Evolutionary conservation across 352 stramenopile genomes (phyloP), one percentile per base, ranked within the genome.

Genomic region (Globisporangium perplexum): DNA sequence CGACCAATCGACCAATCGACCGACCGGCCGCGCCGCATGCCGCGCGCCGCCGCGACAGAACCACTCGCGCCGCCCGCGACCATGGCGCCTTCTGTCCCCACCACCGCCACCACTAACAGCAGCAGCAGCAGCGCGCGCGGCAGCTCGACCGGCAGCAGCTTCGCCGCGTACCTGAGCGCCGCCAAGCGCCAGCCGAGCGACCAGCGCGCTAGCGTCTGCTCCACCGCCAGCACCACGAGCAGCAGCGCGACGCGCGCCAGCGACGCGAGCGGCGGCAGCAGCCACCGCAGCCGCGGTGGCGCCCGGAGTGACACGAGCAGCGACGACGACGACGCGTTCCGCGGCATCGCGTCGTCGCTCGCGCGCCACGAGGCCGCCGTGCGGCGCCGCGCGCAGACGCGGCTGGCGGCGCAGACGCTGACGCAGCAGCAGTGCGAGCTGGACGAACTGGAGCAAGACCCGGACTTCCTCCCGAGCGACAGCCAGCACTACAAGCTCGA

Each of bases 401-500:
- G n/a, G 31, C 31, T 8, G 10, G 31, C 20, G 26, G 31, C 39
- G 22, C 35, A 55, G 26, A 47, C 54, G 17, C 20, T 44, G 7
- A 20, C 61, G 11, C 22, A 22, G 14, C 8, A n/a, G 17, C 17
- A 43, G 38, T 4, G 15, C 7, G 20, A 0, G 8, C 4, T n/a
- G 6, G 38, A 23, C 18, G 39, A 45, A 7, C 39, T 26, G 7
- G 50, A 53, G 20, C 46, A 52, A 20, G 57, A 59, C 39, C 60
- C 48, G 12, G 58, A 69, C 38, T 63, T 63, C 47, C 20, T 62
- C 33, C 56, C 52, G 22, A 60, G 60, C 48, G 51, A 65, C 49
- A 57, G 49, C 30, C 49, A 44, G 41, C 49, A 57, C 24, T 62
- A 57, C 50, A 62, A 57, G 18, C 56, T 10, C 2, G 42, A 44